Conservation (phyloP, 2,329 filamentous ascomycete genomes). For the Colletotrichum shisoi region DNA sequence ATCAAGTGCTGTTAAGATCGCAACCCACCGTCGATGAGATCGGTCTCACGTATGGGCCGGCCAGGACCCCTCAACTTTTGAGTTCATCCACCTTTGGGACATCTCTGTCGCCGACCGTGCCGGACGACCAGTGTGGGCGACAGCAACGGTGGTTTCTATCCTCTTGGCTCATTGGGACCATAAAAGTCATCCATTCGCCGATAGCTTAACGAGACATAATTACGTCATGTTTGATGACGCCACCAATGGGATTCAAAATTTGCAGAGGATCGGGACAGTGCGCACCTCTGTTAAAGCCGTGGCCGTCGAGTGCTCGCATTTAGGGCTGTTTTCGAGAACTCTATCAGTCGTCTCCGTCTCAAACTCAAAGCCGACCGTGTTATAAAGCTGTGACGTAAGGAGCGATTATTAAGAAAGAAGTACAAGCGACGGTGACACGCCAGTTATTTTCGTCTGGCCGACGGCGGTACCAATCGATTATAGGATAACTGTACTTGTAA, state of each 20-base stretch:
- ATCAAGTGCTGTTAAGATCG: constrained; percentile 1
- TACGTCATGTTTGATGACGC: constrained; percentile 36
- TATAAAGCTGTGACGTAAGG: constrained; percentile 31
- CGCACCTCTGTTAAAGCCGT: constrained; percentile 10
- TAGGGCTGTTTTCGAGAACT: constrained; percentile 33
- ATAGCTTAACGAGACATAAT: constrained; percentile 17
- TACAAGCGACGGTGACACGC: not conserved
- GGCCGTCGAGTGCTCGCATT: constrained; percentile 12
- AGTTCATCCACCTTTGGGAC: constrained; percentile 11
- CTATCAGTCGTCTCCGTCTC: constrained; percentile 32
- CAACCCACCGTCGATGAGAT: constrained; percentile 14
- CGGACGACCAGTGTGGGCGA: constrained; percentile 12
- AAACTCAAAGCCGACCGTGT: constrained; percentile 27
- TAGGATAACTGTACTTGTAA: not conserved
- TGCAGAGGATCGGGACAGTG: constrained; percentile 30
- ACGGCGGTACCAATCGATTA: not conserved
- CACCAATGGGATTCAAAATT: constrained; percentile 23
- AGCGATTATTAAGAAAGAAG: constrained; percentile 1
- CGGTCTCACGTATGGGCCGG: not conserved
- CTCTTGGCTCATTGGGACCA: constrained; percentile 14
- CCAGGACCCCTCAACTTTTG: constrained; percentile 5
- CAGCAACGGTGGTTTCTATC: not conserved
- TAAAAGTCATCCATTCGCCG: constrained; percentile 24
- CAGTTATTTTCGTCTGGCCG: not conserved
- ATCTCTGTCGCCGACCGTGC: constrained; percentile 21